Conservation (phyloP, 139 green algal genomes). For the Tetradesmus lagerheimii region DNA sequence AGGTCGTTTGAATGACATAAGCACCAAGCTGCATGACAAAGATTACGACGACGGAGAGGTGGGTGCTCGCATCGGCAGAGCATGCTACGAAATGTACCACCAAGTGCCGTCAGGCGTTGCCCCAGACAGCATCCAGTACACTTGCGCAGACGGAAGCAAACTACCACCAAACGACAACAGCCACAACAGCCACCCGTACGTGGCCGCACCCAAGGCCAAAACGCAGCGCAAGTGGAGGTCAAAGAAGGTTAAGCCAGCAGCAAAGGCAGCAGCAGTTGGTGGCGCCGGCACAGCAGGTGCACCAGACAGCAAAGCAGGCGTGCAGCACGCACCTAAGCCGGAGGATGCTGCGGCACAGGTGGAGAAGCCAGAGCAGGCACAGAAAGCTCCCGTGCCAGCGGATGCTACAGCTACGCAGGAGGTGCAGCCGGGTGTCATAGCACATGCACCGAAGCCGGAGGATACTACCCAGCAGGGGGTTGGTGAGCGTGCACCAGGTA, state of each 20-base stretch:
- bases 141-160: background rate
- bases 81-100: conserved; percentile 78
- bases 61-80: conserved; percentile 75
- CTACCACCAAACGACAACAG: background rate
- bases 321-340: background rate
- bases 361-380: background rate
- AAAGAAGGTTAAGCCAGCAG: background rate
- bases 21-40: background rate
- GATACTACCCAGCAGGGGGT: background rate
- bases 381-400: background rate
- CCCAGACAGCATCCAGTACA: conserved; percentile 78
- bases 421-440: background rate
- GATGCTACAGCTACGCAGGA: background rate
- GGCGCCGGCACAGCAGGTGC: background rate
- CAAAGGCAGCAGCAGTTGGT: background rate
- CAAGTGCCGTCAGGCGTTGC: conserved; percentile 65
- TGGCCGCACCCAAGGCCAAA: background rate
- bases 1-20: conserved; percentile 64
- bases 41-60: conserved; percentile 73
- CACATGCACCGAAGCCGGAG: background rate
- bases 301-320: background rate
- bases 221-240: background rate
- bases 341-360: background rate
- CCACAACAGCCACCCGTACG: no score
- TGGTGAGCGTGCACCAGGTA: background rate